Base-by-base conservation (phyloP, 139 green algal species). In the Coccomyxa sp. region DNA sequence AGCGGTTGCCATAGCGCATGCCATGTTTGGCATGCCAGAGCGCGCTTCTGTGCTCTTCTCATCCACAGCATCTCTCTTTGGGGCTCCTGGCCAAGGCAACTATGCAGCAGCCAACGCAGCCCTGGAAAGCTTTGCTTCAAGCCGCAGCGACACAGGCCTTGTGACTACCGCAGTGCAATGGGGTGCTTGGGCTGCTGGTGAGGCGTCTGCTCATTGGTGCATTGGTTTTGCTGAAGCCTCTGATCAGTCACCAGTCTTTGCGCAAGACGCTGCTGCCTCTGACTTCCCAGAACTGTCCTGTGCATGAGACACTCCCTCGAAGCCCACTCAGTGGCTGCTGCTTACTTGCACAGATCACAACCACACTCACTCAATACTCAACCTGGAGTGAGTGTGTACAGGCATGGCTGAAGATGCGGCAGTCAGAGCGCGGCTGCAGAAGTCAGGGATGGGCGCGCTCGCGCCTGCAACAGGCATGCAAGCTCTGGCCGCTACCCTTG, bases 41-140 rank as follows among this genome's bases (percentile, higher is more conserved):
- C 68, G 73, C 6, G 36, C 83, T 5, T 75, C 88, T 29, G 78
- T 96, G 34, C 85, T 96, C 34, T 97, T 97, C 85, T 95, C 90
- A 27, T 95, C 88, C 1, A 88, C 96, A 12, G 91, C 93, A 0
- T 78, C 88, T 0, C 83, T 97, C 35, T 78, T 97, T 50, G 93
- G 93, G 41, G 92, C 89, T 0, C 88, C 93, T 14, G 88, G 88
- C 55, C 87, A 91, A 41, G 78, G 34, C 64, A 86, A 86, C 64
- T 91, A 91, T 73, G 83, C 82, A 6, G 81, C 85, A 31, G 87
- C 87, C 39, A 91, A 91, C 71, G 76, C 77, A 34, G 80, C 73
- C 27, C 77, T 93, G 72, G 88, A 93, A 68, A 58, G 44, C 16
- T 86, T 76, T 77, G 74, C 74, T 29, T 74, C 55, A 0, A 55